These are phyloP conservation scores for Purpureocillium takamizusanense DNA, from an alignment of 2,329 filamentous ascomycete genomes.

Conservation along the genomic window DNA sequence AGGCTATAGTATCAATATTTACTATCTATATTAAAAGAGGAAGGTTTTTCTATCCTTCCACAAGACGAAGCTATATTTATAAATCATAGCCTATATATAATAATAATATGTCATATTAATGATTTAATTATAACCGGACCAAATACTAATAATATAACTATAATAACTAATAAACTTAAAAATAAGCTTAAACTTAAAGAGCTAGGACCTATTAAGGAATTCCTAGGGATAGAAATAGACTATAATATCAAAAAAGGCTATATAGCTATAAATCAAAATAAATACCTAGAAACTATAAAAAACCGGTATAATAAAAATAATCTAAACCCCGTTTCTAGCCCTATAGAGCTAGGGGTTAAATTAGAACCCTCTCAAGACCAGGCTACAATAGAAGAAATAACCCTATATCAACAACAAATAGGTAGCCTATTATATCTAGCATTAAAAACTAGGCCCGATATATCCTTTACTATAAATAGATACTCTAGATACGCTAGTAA, in stretches of 20 bases:
- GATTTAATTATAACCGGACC: conserved; percentile 1
- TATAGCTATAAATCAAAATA: conserved; percentile 2
- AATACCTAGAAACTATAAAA: neutral
- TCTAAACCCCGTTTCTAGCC: too few species aligned
- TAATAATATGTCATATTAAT: conserved; percentile 1
- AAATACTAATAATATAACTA: neutral
- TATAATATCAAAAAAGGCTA: neutral
- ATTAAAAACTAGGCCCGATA: neutral
- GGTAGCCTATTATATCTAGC: neutral
- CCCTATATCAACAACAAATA: neutral
- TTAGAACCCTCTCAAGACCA: too few species aligned
- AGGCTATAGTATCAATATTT: conserved; percentile 1
- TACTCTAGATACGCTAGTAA: too few species aligned
- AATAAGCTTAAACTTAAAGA: conserved; percentile 1
- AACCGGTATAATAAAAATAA: too few species aligned
- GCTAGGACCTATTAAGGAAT: neutral
- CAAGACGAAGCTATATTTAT: conserved; percentile 1
- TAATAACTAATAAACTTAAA: neutral
- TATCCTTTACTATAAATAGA: too few species aligned
- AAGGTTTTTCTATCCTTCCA: neutral
- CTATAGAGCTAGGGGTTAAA: too few species aligned
- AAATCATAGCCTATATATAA: neutral
- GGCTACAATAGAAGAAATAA: too few species aligned
- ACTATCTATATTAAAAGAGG: neutral
- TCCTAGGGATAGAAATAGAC: neutral